Evolutionary conservation across 2,329 filamentous ascomycete genomes (phyloP), one percentile per base, ranked within the genome.

Genomic region (Blumeriella jaapii): DNA sequence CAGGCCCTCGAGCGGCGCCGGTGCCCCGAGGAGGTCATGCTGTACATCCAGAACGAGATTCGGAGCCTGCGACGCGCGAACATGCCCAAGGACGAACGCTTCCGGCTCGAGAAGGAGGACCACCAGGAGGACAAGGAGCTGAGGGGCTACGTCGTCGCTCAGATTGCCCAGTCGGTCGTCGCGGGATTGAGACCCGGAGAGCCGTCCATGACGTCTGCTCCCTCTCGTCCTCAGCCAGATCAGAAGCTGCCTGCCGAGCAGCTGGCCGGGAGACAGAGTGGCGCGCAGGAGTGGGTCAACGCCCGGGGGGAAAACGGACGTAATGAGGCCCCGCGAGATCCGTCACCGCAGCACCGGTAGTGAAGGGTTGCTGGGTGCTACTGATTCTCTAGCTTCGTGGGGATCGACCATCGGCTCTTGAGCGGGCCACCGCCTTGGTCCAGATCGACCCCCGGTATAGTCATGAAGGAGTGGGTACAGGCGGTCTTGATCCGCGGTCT

Each of bases 21-120:
- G 49, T 87, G 82, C 48, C 76, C 89, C 0, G 91, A 98, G 58
- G 82, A 91, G 45, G 89, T 94, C 5, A 69, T 96, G 42, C 70
- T 93, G 11, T 87, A 87, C 65, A 85, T 95, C 44, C 80, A 91
- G 62, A 78, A 87, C 49, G 91, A 96, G 63, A 91, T 98, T 54
- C 83, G 83, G 52, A 74, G 76, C 43, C 73, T 89, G 52, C 81
- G 89, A 52, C 78, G 91, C 33, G 71, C 75, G 51, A 87, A 93
- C 61, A 74, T 93, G 68, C 68, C 71, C 57, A 94, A 95, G 63
- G 78, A 89, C 12, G 79, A 93, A 51, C 78, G 82, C 40, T 87
- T 86, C 60, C 70, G 74, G 26, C 65, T 91, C 10, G 78, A 87
- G 57, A 84, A 83, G 55, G 83, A 91, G 55, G 83, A 91, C 56